Conservation (phyloP, 768 basidiomycete genomes). For the Leccinum barrowsii region DNA sequence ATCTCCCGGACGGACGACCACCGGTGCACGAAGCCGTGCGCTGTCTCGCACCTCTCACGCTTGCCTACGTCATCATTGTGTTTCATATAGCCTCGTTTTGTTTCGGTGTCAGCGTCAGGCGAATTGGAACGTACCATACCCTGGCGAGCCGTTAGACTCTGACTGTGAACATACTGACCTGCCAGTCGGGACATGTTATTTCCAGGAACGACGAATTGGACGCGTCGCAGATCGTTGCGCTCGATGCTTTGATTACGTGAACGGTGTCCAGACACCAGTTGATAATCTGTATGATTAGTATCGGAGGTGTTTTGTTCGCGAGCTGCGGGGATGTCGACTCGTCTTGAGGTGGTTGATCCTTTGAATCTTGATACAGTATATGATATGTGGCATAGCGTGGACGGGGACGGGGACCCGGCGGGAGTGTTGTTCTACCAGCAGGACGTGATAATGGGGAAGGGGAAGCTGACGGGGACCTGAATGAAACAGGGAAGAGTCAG, state of each 20-base stretch:
- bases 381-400: conserved; percentile 6
- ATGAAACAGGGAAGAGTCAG: neutral
- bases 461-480: neutral
- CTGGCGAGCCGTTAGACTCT: neutral
- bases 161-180: neutral
- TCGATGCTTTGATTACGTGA: neutral
- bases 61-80: conserved; percentile 5
- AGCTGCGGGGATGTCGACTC: neutral
- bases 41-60: conserved; percentile 14
- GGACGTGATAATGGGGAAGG: neutral
- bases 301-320: neutral
- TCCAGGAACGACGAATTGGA: neutral
- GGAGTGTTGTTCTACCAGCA: neutral
- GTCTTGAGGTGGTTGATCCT: neutral
- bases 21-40: conserved; percentile 12
- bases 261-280: neutral
- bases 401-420: neutral
- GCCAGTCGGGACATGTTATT: neutral
- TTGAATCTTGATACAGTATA: conserved; percentile 1
- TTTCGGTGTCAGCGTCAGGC: neutral
- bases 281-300: neutral
- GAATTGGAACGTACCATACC: neutral
- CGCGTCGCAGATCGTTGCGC: neutral
- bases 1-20: conserved; percentile 14
- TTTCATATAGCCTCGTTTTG: conserved; percentile 1